These are phyloP conservation scores for Betula pendula DNA, from an alignment of 306 rosid species.

Conservation along the genomic window DNA sequence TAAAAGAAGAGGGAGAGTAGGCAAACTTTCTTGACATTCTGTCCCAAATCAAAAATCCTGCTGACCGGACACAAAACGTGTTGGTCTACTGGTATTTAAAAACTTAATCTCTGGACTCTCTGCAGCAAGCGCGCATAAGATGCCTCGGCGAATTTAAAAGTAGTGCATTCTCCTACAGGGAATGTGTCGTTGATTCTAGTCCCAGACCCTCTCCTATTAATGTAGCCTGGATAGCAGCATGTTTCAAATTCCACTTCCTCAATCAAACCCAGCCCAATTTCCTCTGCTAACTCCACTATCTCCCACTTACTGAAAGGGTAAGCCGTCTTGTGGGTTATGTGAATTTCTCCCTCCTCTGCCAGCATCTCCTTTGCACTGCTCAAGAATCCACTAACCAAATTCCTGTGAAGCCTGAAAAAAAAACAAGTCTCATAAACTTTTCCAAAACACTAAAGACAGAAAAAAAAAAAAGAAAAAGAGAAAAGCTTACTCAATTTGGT, in stretches of 20 bases:
- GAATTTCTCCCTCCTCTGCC: constrained; percentile 27
- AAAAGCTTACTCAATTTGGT: neutral
- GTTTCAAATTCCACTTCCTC: neutral
- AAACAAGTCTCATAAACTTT: too few species aligned
- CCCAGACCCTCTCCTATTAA: constrained; percentile 34
- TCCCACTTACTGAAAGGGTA: constrained; percentile 32
- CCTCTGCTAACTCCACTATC: constrained; percentile 21
- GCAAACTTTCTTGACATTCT: too few species aligned
- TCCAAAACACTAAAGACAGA: too few species aligned
- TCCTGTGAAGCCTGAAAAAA: constrained; percentile 32
- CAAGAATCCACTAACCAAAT: constrained; percentile 34
- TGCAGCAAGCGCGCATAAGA: too few species aligned
- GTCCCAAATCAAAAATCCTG: too few species aligned
- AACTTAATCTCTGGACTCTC: too few species aligned
- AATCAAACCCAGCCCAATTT: neutral
- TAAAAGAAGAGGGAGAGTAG: too few species aligned
- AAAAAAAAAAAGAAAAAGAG: too few species aligned
- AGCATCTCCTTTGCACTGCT: constrained; percentile 24
- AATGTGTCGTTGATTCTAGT: neutral
- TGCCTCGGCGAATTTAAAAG: constrained; percentile 27
- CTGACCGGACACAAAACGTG: too few species aligned
- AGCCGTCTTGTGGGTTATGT: constrained; percentile 45
- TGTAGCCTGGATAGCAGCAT: constrained; percentile 19
- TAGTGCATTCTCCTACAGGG: constrained; percentile 32
- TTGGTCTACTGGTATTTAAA: too few species aligned